phyloP scores from a whole-genome alignment of 495 filamentous ascomycete species.

The Penicillium crystallinum region DNA sequence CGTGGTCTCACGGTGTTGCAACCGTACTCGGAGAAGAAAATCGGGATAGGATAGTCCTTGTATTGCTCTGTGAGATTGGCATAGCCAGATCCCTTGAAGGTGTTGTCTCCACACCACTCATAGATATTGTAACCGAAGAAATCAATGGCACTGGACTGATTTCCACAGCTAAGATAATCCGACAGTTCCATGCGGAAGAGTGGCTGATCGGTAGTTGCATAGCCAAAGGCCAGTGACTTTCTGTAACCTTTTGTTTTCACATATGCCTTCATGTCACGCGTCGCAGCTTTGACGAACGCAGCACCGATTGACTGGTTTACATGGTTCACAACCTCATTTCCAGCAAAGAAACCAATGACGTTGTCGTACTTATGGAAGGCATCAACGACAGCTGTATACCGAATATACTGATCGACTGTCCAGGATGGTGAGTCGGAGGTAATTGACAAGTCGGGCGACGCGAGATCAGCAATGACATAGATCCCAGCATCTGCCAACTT shows the following conservation, averaged over 20 bases:
- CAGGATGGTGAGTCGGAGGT: conserved; percentile 70
- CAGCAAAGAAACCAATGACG: conserved; percentile 88
- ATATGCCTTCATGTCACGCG: conserved; percentile 87
- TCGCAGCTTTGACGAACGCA: conserved; percentile 91
- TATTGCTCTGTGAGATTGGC: conserved; percentile 74
- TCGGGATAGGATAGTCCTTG: conserved; percentile 74
- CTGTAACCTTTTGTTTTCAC: conserved; percentile 72
- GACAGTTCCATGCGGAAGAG: conserved; percentile 71
- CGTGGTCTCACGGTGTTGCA: conserved; percentile 78
- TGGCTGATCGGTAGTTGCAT: conserved; percentile 85
- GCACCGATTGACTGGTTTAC: conserved; percentile 67
- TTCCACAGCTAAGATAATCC: conserved; percentile 86
- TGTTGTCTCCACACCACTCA: conserved; percentile 85
- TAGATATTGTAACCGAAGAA: conserved; percentile 99
- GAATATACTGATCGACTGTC: conserved; percentile 65
- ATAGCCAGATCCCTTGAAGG: conserved; percentile 66
- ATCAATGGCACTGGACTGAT: conserved; percentile 62
- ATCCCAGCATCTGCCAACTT: conserved; percentile 77
- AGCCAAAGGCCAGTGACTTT: conserved; percentile 72
- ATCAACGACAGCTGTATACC: conserved; percentile 79
- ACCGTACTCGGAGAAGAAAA: conserved; percentile 96
- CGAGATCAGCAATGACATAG: conserved; percentile 86
- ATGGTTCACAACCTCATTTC: conserved; percentile 88
- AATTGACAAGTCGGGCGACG: conserved; percentile 76
- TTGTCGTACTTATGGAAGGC: conserved; percentile 71